phyloP scores from a whole-genome alignment of 139 green algal genomes.

The Ostreobium quekettii region DNA sequence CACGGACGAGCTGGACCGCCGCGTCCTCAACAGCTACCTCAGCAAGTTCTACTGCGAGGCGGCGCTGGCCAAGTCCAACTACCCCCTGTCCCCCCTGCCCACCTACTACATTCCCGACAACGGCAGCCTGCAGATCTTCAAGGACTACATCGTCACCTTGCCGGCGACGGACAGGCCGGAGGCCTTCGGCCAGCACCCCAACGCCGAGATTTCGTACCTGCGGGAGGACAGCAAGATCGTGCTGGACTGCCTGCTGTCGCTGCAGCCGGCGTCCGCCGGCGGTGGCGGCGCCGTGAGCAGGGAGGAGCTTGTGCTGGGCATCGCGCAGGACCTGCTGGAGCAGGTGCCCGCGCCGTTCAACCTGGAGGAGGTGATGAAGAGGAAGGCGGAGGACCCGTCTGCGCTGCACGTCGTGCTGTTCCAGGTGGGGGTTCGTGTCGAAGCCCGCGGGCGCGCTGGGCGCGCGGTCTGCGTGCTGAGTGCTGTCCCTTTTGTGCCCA shows the following conservation, averaged over 20 bases:
- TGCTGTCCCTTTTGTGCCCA: too few relatives aligned
- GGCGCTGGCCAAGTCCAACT: conserved; percentile 49
- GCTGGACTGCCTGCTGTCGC: conserved; percentile 56
- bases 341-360: conserved; percentile 64
- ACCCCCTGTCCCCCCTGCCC: conserved; percentile 54
- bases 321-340: conserved; percentile 61
- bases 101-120: conserved; percentile 70
- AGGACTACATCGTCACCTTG: conserved; percentile 57
- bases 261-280: conserved; percentile 45
- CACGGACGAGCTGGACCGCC: conserved; percentile 66
- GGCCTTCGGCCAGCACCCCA: conserved; percentile 81
- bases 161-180: conserved; percentile 58
- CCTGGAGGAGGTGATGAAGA: conserved; percentile 66
- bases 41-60: conserved; percentile 54
- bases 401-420: conserved; percentile 82
- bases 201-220: conserved; percentile 79
- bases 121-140: conserved; percentile 47
- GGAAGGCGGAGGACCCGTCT: conserved; percentile 63
- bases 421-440: conserved; percentile 31
- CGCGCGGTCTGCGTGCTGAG: too few relatives aligned
- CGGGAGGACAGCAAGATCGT: conserved; percentile 68
- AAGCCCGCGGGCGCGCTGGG: not conserved
- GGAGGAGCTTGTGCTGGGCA: conserved; percentile 57
- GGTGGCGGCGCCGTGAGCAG: conserved; percentile 19
- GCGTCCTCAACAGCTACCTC: conserved; percentile 49